phyloP scores from a whole-genome alignment of 164 flowering plant genomes.

The Sedum album region DNA sequence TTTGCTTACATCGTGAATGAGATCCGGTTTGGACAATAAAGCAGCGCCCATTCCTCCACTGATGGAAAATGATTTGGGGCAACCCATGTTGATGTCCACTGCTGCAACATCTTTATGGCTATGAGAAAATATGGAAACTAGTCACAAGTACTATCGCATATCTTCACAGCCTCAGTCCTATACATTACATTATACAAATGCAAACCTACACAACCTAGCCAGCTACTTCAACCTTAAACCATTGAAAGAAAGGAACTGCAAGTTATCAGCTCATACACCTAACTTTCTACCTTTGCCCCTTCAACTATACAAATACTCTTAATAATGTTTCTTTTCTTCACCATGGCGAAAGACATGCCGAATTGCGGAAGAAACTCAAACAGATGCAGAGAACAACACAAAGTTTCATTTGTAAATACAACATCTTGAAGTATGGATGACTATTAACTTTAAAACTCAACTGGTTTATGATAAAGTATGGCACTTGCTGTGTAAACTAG shows the following conservation, averaged over 20 bases:
- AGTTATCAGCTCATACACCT: not conserved
- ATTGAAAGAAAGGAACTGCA: not conserved
- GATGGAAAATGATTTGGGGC: slow-evolving; percentile 85
- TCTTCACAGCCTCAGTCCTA: no score
- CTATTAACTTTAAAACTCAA: no score
- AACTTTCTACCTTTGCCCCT: no score
- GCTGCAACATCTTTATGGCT: slow-evolving; percentile 95
- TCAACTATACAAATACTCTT: no score
- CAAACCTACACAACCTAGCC: not conserved
- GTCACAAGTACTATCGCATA: not conserved
- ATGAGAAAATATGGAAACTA: slow-evolving; percentile 11
- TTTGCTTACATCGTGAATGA: slow-evolving; percentile 78
- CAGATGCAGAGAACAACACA: no score
- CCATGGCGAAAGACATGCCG: no score
- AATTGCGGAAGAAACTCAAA: no score
- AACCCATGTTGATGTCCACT: slow-evolving; percentile 91
- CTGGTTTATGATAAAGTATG: no score
- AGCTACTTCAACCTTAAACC: not conserved
- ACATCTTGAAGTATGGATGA: no score
- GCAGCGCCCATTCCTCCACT: slow-evolving; percentile 99
- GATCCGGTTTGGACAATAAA: slow-evolving; percentile 70
- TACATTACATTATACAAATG: not conserved
- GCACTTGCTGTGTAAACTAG: no score
- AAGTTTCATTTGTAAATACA: no score
- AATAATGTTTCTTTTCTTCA: no score